A percentile compares a stretch with the other conserved stretches of the same genome.
phyloP scores from a whole-genome alignment of 148 eudicot species.

The Cornus suecica region DNA sequence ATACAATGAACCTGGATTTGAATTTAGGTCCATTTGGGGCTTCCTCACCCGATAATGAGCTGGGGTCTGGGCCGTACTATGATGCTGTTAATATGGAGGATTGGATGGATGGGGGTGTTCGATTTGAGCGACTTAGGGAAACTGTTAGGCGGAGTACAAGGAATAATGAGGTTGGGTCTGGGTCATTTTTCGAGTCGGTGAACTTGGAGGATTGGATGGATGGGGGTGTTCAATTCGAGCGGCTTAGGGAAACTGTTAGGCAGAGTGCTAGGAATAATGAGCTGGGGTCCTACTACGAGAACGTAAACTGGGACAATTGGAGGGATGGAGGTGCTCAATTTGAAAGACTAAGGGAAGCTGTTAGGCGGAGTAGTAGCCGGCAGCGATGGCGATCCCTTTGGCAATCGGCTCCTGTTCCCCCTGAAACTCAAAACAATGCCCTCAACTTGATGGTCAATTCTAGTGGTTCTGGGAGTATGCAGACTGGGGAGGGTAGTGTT shows the following conservation, averaged over 20 bases:
- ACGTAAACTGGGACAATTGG: too few relatives aligned
- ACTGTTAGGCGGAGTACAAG: conserved; percentile 33
- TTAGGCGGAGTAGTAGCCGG: not conserved
- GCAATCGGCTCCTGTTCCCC: conserved; percentile 40
- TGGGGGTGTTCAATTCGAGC: too few relatives aligned
- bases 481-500: conserved; percentile 76
- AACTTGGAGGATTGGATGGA: too few relatives aligned
- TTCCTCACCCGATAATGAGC: conserved; percentile 31
- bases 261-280: too few relatives aligned
- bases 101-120: conserved; percentile 40
- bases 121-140: conserved; percentile 25
- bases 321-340: too few relatives aligned
- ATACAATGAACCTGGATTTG: conserved; percentile 80
- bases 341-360: too few relatives aligned
- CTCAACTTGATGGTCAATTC: conserved; percentile 27
- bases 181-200: not conserved
- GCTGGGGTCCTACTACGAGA: too few relatives aligned
- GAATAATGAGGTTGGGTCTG: conserved; percentile 9
- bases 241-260: too few relatives aligned
- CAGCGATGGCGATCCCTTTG: conserved; percentile 58
- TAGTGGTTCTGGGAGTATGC: conserved; percentile 29
- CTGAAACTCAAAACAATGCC: conserved; percentile 34
- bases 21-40: conserved; percentile 61
- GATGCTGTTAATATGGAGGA: conserved; percentile 48
- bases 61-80: conserved; percentile 26